Percentiles rank a stretch among this genome's conserved stretches.
These are phyloP conservation scores for Lepraria neglecta DNA, from an alignment of 495 filamentous ascomycete genomes.

Conservation along the genomic window DNA sequence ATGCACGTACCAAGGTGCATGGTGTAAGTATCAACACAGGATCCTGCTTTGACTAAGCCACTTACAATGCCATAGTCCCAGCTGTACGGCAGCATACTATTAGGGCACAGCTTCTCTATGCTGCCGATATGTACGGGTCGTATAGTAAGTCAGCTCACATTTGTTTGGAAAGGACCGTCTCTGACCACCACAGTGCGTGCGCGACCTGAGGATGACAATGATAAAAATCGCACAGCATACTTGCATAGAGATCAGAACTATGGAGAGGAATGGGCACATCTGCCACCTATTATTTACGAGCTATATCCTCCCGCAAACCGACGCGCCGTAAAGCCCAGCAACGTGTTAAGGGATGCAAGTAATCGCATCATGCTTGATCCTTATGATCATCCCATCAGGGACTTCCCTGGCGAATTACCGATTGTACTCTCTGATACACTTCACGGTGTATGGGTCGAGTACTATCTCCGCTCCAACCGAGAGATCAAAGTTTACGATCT, in stretches of 20 bases:
- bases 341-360: slow-evolving; percentile 1
- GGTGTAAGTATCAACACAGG: background rate
- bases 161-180: background rate
- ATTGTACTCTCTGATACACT: background rate
- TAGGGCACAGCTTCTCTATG: background rate
- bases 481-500: slow-evolving; percentile 8
- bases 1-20: background rate
- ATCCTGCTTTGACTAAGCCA: background rate
- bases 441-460: background rate
- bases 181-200: background rate
- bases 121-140: background rate
- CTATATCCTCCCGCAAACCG: background rate
- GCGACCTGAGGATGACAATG: background rate
- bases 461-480: slow-evolving; percentile 4
- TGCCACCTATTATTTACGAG: background rate
- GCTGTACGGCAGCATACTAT: slow-evolving; percentile 8
- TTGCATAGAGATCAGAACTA: background rate
- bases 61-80: background rate
- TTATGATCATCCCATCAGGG: slow-evolving; percentile 8
- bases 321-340: background rate
- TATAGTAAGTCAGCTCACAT: slow-evolving; percentile 1
- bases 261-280: background rate
- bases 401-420: slow-evolving; percentile 1
- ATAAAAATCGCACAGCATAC: background rate
- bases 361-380: slow-evolving; percentile 9